Evolutionary conservation across 2,329 filamentous ascomycete species (phyloP), one percentile per base, ranked within the genome.

Genomic region (Cercospora berteroae): DNA sequence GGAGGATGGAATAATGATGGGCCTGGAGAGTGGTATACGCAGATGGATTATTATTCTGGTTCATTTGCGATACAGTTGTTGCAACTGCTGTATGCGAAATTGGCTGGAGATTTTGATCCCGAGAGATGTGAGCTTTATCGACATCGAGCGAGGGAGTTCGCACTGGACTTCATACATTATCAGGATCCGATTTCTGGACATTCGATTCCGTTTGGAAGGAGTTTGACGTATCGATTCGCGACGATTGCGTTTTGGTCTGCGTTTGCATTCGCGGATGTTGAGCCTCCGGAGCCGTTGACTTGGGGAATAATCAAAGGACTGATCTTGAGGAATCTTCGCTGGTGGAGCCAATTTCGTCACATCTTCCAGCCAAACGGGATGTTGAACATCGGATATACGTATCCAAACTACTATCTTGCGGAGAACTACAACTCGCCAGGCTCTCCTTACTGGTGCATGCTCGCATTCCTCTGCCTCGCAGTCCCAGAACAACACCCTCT

Each of bases 181-280:
- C 93, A 91, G 69, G 90, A 92, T 73, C 83, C 87, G 8, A 85
- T 91, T 76, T 58, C 55, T n/a, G 91, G 85, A 76, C 84, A 90
- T 25, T 85, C 89, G 1, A 90, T 93, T 61, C 91, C 91, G 0
- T 94, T 93, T 71, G 91, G 91, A 3, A 86, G 91, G 58, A 92
- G 89, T 62, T 85, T 94, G 60, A 91, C 90, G 6, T 94, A 94
- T 77, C 87, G 91, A n/a, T 94, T 93, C 77, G 91, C 90, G 59
- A 93, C 93, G 88, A 88, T 90, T n/a, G 90, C 88, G 0, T 94
- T 94, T 80, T 94, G 91, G 91, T 89, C 90, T 12, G 89, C 90
- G 0, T 80, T 93, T 29, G 91, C 90, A 1, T 93, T 92, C 73
- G 90, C 90, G 4, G 88, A 88, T 71, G 88, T 93, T 60, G 89